Evolutionary conservation across 2,329 filamentous ascomycete species (phyloP).

Genomic region (Passalora sequoiae): DNA sequence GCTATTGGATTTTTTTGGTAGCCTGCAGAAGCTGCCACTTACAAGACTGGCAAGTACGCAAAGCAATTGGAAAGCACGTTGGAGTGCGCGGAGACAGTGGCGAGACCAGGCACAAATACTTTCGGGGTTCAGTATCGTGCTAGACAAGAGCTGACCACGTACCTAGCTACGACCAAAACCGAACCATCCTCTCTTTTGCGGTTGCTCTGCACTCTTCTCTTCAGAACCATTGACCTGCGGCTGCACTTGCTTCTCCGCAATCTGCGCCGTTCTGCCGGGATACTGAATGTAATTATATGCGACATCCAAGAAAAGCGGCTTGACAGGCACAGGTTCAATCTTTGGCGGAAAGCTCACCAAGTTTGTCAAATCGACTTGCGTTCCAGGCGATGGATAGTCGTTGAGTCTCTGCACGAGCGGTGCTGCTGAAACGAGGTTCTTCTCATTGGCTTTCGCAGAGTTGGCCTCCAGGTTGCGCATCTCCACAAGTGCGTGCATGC

Average conservation of each 20-base stretch:
- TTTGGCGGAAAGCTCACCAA: slow-evolving; percentile 83
- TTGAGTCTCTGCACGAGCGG: slow-evolving; percentile 71
- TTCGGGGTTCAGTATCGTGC: too few species aligned
- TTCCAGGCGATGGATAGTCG: slow-evolving; percentile 64
- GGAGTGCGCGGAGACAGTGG: too few species aligned
- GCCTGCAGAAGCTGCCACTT: too few species aligned
- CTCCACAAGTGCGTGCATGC: slow-evolving; percentile 79
- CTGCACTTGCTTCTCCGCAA: slow-evolving; percentile 23
- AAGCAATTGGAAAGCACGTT: too few species aligned
- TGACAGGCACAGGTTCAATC: slow-evolving; percentile 77
- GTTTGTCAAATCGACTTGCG: slow-evolving; percentile 64
- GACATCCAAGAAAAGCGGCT: slow-evolving; percentile 91
- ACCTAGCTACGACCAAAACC: slow-evolving; percentile 40
- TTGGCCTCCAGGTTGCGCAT: slow-evolving; percentile 60
- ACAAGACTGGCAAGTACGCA: too few species aligned
- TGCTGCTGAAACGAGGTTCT: slow-evolving; percentile 40
- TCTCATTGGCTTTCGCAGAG: slow-evolving; percentile 44
- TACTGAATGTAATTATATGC: slow-evolving; percentile 98
- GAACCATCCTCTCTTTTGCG: slow-evolving; percentile 49
- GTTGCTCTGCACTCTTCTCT: slow-evolving; percentile 32
- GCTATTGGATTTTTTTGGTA: too few species aligned
- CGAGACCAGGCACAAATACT: too few species aligned
- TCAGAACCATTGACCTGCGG: slow-evolving; percentile 22
- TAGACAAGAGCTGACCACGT: too few species aligned
- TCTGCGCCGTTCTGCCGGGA: slow-evolving; percentile 53